These are phyloP conservation scores for Diutina ranongensis DNA, from an alignment of 1,139 yeast genomes.

Conservation along the genomic window DNA sequence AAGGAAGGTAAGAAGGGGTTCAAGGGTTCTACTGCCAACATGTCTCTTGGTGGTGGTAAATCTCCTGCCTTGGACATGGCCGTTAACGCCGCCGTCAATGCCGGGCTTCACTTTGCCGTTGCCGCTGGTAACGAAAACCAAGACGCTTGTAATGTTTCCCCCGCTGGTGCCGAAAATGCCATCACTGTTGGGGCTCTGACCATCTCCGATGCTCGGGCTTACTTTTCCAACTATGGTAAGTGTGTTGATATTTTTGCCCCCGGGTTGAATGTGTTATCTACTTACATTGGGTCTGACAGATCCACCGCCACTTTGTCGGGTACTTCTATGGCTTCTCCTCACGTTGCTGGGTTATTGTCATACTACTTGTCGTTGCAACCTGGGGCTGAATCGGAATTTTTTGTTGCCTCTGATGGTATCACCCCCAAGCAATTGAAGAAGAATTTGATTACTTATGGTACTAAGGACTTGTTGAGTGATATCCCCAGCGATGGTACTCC, in stretches of 20 bases:
- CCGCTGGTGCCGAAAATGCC: slow-evolving; percentile 67
- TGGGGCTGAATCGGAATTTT: slow-evolving; percentile 60
- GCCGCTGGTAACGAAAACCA: slow-evolving; percentile 85
- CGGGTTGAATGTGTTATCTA: slow-evolving; percentile 68
- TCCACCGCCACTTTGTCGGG: slow-evolving; percentile 92
- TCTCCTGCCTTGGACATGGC: slow-evolving; percentile 75
- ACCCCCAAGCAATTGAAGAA: slow-evolving; percentile 85
- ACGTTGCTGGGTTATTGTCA: slow-evolving; percentile 80
- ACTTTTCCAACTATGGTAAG: slow-evolving; percentile 72
- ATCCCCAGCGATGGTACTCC: slow-evolving; percentile 72
- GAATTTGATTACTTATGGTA: slow-evolving; percentile 72
- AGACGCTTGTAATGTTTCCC: slow-evolving; percentile 78
- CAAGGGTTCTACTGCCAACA: slow-evolving; percentile 81
- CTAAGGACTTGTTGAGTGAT: slow-evolving; percentile 55
- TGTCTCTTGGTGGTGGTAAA: slow-evolving; percentile 85
- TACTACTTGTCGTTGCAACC: slow-evolving; percentile 92
- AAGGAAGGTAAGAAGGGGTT: slow-evolving; percentile 50
- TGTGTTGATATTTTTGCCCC: slow-evolving; percentile 86
- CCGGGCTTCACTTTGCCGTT: slow-evolving; percentile 75
- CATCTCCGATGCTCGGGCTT: slow-evolving; percentile 62
- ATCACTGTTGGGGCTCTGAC: slow-evolving; percentile 81
- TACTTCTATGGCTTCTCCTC: slow-evolving; percentile 99
- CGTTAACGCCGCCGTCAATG: slow-evolving; percentile 71
- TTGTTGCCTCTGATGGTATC: slow-evolving; percentile 45
- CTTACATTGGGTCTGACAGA: slow-evolving; percentile 75